Evolutionary conservation across 352 stramenopile genomes (phyloP).

Genomic region (Pythium guiyangense): DNA sequence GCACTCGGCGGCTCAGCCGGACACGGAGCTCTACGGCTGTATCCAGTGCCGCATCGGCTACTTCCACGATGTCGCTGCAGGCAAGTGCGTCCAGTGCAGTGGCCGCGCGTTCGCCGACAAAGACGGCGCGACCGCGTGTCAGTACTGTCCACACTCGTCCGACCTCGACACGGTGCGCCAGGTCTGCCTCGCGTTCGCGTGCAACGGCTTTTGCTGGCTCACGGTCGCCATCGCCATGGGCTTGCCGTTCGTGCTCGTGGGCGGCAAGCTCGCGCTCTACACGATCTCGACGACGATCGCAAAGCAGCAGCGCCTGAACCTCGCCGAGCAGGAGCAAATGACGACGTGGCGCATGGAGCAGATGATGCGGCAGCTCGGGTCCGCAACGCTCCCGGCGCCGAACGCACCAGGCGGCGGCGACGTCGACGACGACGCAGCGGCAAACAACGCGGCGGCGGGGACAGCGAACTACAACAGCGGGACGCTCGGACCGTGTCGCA

Average conservation of each 20-base stretch:
- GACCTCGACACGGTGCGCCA: slow-evolving; percentile 31
- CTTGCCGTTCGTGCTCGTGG: slow-evolving; percentile 46
- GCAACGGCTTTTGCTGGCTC: slow-evolving; percentile 61
- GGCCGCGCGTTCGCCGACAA: slow-evolving; percentile 42
- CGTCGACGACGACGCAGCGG: slow-evolving; percentile 10
- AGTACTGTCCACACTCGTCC: slow-evolving; percentile 63
- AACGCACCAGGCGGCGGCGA: background rate
- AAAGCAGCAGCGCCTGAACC: slow-evolving; percentile 31
- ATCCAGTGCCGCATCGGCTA: slow-evolving; percentile 58
- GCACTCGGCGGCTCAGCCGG: slow-evolving; percentile 8
- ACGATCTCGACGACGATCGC: slow-evolving; percentile 38
- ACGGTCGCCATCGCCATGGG: slow-evolving; percentile 46
- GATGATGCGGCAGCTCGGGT: slow-evolving; percentile 51
- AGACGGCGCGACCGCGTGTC: slow-evolving; percentile 44
- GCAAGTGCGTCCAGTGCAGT: slow-evolving; percentile 33
- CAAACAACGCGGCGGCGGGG: background rate
- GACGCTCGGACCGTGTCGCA: slow-evolving; percentile 25
- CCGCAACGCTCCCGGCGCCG: slow-evolving; percentile 2
- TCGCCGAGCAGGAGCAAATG: slow-evolving; percentile 60
- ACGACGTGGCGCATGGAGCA: slow-evolving; percentile 64
- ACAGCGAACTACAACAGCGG: slow-evolving; percentile 12
- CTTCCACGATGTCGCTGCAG: slow-evolving; percentile 46
- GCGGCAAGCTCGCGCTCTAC: slow-evolving; percentile 44
- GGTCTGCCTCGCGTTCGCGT: slow-evolving; percentile 39
- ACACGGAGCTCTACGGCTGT: slow-evolving; percentile 37